Evolutionary conservation across 1,284 basidiomycete species (phyloP).

Genomic region (Laetiporus sulphureus): DNA sequence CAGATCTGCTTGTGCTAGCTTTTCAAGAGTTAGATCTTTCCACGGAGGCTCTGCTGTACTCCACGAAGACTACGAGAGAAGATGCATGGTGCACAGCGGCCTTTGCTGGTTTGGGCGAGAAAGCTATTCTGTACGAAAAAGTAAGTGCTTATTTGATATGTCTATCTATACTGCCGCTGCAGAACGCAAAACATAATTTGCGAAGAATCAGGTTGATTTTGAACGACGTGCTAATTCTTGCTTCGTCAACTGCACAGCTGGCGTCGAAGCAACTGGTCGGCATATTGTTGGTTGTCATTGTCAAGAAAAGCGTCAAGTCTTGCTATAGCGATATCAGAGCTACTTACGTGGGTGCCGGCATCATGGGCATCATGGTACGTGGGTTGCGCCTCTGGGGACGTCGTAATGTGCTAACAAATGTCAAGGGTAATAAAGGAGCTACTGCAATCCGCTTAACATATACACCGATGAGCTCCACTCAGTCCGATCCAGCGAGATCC

Average conservation of each 20-base stretch:
- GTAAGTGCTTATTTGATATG: constrained; percentile 35
- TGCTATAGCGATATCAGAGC: constrained; percentile 49
- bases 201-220: too few relatives aligned
- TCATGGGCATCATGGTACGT: constrained; percentile 67
- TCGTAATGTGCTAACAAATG: background rate
- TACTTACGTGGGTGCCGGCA: constrained; percentile 53
- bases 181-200: too few relatives aligned
- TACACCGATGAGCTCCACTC: constrained; percentile 30
- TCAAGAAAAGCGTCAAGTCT: constrained; percentile 42
- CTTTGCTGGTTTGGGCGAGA: constrained; percentile 65
- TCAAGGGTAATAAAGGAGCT: constrained; percentile 64
- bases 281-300: constrained; percentile 62
- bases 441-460: constrained; percentile 55
- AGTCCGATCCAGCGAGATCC: constrained; percentile 24
- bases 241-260: constrained; percentile 35
- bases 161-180: too few relatives aligned
- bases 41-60: constrained; percentile 65
- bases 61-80: constrained; percentile 51
- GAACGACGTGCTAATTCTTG: too few relatives aligned
- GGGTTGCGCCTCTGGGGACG: background rate
- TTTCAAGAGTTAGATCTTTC: constrained; percentile 77
- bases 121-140: constrained; percentile 56
- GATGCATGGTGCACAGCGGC: constrained; percentile 62
- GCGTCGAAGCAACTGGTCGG: constrained; percentile 72
- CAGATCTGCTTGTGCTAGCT: constrained; percentile 62